Evolutionary conservation across 2,329 filamentous ascomycete species (phyloP).

Genomic region (Cladosporium oxysporum): DNA sequence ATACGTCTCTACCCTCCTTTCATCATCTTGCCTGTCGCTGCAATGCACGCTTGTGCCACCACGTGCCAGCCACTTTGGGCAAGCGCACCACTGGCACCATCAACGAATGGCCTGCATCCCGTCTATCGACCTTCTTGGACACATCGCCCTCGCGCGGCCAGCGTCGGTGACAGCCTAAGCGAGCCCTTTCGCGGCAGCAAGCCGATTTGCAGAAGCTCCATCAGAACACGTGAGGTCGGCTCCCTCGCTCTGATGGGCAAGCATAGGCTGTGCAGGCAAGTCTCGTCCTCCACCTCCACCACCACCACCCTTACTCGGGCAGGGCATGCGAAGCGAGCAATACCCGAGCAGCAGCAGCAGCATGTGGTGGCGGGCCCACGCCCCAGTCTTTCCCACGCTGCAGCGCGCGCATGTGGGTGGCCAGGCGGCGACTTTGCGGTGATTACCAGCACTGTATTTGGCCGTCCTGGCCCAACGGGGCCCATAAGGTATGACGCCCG

Average conservation of each 20-base stretch:
- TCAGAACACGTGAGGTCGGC: constrained; percentile 1
- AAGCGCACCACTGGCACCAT: constrained; percentile 6
- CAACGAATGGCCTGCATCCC: background rate
- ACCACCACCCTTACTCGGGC: background rate
- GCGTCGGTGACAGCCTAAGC: constrained; percentile 10
- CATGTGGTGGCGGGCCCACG: background rate
- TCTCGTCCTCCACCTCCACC: background rate
- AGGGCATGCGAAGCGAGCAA: constrained; percentile 7
- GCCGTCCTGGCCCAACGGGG: background rate
- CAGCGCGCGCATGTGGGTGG: background rate
- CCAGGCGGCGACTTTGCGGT: constrained; percentile 8
- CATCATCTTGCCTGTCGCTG: background rate
- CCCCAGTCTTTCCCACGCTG: constrained; percentile 6
- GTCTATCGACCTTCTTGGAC: background rate
- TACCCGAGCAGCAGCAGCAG: background rate
- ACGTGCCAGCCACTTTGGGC: constrained; percentile 8
- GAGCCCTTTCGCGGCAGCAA: constrained; percentile 2
- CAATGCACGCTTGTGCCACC: constrained; percentile 8
- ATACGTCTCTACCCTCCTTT: background rate
- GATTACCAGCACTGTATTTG: background rate
- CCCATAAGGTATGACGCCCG: background rate
- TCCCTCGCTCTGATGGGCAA: background rate
- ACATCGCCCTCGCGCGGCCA: background rate
- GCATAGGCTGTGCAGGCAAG: background rate
- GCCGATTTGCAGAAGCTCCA: constrained; percentile 2